Conservation (phyloP, 2,329 filamentous ascomycete genomes). For the Fusarium fujikuroi region DNA sequence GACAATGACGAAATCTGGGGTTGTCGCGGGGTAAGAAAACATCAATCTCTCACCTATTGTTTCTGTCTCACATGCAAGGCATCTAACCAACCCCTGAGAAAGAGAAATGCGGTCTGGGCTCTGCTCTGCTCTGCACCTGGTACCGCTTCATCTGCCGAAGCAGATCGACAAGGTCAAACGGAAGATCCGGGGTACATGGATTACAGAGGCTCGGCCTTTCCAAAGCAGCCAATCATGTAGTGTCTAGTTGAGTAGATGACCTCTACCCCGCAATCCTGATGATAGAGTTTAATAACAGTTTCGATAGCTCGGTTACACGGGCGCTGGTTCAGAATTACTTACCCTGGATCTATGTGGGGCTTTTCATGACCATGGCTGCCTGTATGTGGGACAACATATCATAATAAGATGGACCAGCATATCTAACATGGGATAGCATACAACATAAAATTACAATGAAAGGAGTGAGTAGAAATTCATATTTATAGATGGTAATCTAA, state of each 20-base stretch:
- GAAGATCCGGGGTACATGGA: background rate
- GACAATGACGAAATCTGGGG: background rate
- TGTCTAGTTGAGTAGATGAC: background rate
- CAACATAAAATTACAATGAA: too few relatives aligned
- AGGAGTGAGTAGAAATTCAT: too few relatives aligned
- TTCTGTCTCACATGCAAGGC: background rate
- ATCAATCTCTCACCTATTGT: background rate
- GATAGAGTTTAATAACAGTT: background rate
- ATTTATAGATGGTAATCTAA: fast-evolving
- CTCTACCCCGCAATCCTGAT: background rate
- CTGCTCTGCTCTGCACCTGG: background rate
- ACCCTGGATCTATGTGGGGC: background rate
- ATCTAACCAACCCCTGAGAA: background rate
- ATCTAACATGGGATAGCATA: too few relatives aligned
- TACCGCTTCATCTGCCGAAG: conserved; percentile 1
- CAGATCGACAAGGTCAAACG: background rate
- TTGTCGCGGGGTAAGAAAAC: background rate
- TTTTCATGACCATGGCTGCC: background rate
- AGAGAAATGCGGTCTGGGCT: background rate
- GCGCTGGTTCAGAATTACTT: fast-evolving
- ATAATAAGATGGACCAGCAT: too few relatives aligned
- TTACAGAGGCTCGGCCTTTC: background rate
- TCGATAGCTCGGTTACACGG: background rate
- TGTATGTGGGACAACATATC: background rate
- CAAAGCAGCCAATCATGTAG: background rate